A percentile compares a stretch with the other conserved stretches of the same genome.
Conservation (phyloP, 1,139 yeast species). For the Eremothecium cymbalariae region DNA sequence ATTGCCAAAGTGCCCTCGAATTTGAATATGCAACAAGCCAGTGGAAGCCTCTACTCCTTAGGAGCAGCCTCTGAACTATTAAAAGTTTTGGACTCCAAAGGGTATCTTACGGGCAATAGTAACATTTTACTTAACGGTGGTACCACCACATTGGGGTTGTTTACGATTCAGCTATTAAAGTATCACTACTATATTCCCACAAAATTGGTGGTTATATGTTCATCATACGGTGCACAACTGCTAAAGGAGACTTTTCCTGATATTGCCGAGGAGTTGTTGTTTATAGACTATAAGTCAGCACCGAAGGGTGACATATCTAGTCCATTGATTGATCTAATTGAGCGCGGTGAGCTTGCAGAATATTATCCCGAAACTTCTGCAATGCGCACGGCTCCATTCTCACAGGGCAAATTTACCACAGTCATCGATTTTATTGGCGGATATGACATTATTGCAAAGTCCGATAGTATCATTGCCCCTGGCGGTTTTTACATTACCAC, state of each 20-base stretch:
- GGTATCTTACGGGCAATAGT: slow-evolving; percentile 24
- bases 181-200: slow-evolving; percentile 37
- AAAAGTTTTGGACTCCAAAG: slow-evolving; percentile 27
- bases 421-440: slow-evolving; percentile 47
- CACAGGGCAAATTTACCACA: slow-evolving; percentile 36
- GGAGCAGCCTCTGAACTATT: slow-evolving; percentile 49
- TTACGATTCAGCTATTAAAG: slow-evolving; percentile 50
- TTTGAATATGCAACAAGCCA: slow-evolving; percentile 46
- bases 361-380: slow-evolving; percentile 25
- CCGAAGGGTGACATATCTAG: slow-evolving; percentile 27
- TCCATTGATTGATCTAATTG: slow-evolving; percentile 25
- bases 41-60: slow-evolving; percentile 46
- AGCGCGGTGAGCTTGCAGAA: slow-evolving; percentile 23
- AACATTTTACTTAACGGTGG: slow-evolving; percentile 61
- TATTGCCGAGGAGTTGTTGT: slow-evolving; percentile 25
- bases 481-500: slow-evolving; percentile 46
- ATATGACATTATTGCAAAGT: slow-evolving; percentile 30
- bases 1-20: slow-evolving; percentile 42
- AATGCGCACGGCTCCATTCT: slow-evolving; percentile 23
- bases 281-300: slow-evolving; percentile 22
- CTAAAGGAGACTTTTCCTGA: slow-evolving; percentile 26
- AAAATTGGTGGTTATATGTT: slow-evolving; percentile 40
- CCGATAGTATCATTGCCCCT: slow-evolving; percentile 30
- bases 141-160: slow-evolving; percentile 63
- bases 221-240: slow-evolving; percentile 32